Conservation (phyloP, 2,329 filamentous ascomycete species). For the Cryphonectria japonica region DNA sequence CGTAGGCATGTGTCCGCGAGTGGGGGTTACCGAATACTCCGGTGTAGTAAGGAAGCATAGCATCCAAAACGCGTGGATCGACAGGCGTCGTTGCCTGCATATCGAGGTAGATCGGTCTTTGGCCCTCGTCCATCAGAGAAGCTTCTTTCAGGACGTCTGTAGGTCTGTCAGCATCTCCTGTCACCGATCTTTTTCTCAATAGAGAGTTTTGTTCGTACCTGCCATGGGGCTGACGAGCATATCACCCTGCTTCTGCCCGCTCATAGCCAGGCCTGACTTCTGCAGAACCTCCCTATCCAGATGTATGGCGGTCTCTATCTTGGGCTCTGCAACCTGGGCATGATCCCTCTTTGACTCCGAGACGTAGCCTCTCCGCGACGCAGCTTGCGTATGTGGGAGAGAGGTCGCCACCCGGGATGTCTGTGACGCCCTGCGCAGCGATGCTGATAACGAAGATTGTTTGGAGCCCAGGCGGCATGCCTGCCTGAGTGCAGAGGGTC, state of each 20-base stretch:
- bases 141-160: constrained; percentile 85
- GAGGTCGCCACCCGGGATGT: constrained; percentile 40
- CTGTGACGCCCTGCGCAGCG: constrained; percentile 40
- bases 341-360: constrained; percentile 78
- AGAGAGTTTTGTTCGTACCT: constrained; percentile 42
- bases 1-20: constrained; percentile 95
- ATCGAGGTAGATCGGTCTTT: constrained; percentile 94
- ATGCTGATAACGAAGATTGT: constrained; percentile 42
- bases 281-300: constrained; percentile 84
- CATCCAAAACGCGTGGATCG: constrained; percentile 91
- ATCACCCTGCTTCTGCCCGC: constrained; percentile 56
- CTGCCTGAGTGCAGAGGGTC: constrained; percentile 74
- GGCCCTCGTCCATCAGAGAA: constrained; percentile 89
- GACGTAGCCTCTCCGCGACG: constrained; percentile 69
- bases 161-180: constrained; percentile 17
- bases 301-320: constrained; percentile 80
- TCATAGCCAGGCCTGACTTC: constrained; percentile 61
- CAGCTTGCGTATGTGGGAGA: constrained; percentile 35
- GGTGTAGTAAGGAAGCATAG: constrained; percentile 94
- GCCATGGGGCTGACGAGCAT: constrained; percentile 82
- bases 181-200: background rate
- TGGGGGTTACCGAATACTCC: constrained; percentile 96
- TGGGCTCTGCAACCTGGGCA: constrained; percentile 83
- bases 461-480: constrained; percentile 63
- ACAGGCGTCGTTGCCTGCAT: constrained; percentile 97